phyloP scores from a whole-genome alignment of 73 alveolate species.

The Paramecium primaurelia region DNA sequence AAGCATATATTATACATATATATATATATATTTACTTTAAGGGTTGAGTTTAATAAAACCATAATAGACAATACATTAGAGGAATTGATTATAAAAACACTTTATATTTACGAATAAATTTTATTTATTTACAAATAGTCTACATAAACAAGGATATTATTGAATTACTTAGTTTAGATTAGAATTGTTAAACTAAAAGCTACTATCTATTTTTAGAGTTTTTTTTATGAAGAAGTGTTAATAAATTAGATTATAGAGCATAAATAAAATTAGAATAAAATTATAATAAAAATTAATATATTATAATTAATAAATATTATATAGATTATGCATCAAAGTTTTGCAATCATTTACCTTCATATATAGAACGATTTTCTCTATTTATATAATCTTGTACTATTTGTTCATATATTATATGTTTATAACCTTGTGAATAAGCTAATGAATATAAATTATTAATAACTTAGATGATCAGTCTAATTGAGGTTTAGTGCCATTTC shows the following conservation, averaged over 20 bases:
- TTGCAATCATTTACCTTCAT: background rate
- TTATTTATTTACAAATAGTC: background rate
- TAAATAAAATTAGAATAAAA: background rate
- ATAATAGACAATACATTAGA: background rate
- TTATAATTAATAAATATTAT: background rate
- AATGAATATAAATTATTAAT: constrained; percentile 12
- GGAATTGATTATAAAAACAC: background rate
- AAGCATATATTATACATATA: background rate
- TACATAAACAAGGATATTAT: background rate
- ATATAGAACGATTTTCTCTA: background rate
- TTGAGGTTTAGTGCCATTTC: background rate
- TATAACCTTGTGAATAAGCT: background rate
- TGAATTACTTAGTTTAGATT: background rate
- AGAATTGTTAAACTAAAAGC: background rate
- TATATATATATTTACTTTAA: too few species aligned
- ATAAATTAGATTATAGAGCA: background rate
- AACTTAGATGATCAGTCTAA: constrained; percentile 12
- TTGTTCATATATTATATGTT: background rate
- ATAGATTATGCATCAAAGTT: background rate
- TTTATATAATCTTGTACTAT: background rate
- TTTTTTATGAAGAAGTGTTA: background rate
- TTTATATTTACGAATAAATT: background rate
- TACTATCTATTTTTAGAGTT: background rate
- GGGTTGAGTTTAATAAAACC: background rate
- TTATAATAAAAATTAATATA: background rate